Evolutionary conservation across 2,329 filamentous ascomycete genomes (phyloP).

Genomic region (Aspergillus sp.): DNA sequence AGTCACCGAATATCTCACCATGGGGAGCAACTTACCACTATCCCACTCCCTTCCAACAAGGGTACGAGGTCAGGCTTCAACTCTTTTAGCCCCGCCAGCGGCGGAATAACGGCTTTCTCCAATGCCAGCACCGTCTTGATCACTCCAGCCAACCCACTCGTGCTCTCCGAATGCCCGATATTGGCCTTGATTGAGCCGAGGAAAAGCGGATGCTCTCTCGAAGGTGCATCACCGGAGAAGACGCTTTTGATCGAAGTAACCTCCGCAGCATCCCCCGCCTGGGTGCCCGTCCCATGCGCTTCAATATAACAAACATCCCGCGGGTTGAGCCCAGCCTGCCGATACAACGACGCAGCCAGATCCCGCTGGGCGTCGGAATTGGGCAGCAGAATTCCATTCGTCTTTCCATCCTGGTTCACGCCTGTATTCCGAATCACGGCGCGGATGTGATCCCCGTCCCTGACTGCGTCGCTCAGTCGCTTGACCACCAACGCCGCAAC

Average conservation of each 20-base stretch:
- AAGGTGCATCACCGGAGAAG: slow-evolving; percentile 1
- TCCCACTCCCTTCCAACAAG: neutral
- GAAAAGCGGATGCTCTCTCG: slow-evolving; percentile 12
- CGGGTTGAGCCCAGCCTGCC: slow-evolving; percentile 23
- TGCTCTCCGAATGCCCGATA: slow-evolving; percentile 35
- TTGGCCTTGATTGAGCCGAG: slow-evolving; percentile 10
- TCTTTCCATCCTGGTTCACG: slow-evolving; percentile 49
- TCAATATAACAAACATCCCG: neutral
- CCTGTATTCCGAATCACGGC: slow-evolving; percentile 42
- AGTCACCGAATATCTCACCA: neutral
- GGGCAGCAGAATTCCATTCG: slow-evolving; percentile 48
- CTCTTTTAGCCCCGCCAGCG: neutral
- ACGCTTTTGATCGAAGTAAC: neutral
- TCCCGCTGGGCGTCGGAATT: slow-evolving; percentile 32
- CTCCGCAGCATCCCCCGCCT: slow-evolving; percentile 27
- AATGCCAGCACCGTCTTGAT: slow-evolving; percentile 51
- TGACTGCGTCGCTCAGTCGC: slow-evolving; percentile 43
- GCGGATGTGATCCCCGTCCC: slow-evolving; percentile 46
- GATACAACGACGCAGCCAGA: slow-evolving; percentile 31
- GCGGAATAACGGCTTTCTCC: slow-evolving; percentile 40
- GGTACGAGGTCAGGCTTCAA: neutral
- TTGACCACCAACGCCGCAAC: slow-evolving; percentile 23
- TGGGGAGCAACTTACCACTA: neutral
- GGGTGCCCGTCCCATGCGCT: slow-evolving; percentile 43
- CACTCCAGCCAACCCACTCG: slow-evolving; percentile 43